A percentile compares a stretch with the other conserved stretches of the same genome.
phyloP scores from a whole-genome alignment of 2,329 filamentous ascomycete genomes.

The Sporothrix sp. region DNA sequence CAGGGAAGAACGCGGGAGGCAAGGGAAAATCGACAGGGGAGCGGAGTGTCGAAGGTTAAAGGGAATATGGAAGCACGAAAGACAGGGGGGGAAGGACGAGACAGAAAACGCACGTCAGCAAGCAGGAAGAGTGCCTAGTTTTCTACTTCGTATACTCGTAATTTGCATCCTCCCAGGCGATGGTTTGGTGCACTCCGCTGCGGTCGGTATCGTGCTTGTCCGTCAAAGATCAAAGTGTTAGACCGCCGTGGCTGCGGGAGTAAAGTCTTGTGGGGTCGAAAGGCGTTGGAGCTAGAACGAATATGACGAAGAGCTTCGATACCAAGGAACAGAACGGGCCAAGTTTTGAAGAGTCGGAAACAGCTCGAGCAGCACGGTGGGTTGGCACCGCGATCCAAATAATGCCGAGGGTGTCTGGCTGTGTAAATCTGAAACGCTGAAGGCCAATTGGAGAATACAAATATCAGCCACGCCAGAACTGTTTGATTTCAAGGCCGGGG shows the following conservation, averaged over 20 bases:
- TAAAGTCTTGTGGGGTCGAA: background rate
- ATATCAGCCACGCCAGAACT: slow-evolving; percentile 15
- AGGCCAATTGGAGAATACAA: slow-evolving; percentile 13
- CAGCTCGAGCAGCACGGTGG: slow-evolving; percentile 3
- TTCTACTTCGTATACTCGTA: slow-evolving; percentile 1
- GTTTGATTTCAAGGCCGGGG: slow-evolving; percentile 12
- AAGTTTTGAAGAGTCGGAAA: slow-evolving; percentile 4
- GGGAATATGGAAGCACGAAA: slow-evolving; percentile 1
- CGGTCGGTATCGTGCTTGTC: too few species aligned
- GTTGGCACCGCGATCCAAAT: slow-evolving; percentile 11
- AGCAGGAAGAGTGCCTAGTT: slow-evolving; percentile 4
- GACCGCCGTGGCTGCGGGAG: too few species aligned
- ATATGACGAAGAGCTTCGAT: slow-evolving; percentile 1
- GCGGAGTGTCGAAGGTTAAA: background rate
- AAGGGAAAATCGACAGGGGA: background rate
- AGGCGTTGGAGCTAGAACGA: background rate
- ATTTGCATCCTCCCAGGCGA: background rate
- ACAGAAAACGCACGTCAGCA: slow-evolving; percentile 1
- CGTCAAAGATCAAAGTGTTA: too few species aligned
- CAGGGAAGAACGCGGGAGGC: background rate
- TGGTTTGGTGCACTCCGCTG: too few species aligned
- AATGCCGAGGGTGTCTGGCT: slow-evolving; percentile 14
- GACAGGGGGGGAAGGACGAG: too few species aligned
- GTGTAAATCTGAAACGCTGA: slow-evolving; percentile 18
- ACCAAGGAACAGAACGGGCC: background rate